A percentile compares a stretch with the other conserved stretches of the same genome.
Conservation (phyloP, 148 eudicot genomes). For the Selenicereus undatus region DNA sequence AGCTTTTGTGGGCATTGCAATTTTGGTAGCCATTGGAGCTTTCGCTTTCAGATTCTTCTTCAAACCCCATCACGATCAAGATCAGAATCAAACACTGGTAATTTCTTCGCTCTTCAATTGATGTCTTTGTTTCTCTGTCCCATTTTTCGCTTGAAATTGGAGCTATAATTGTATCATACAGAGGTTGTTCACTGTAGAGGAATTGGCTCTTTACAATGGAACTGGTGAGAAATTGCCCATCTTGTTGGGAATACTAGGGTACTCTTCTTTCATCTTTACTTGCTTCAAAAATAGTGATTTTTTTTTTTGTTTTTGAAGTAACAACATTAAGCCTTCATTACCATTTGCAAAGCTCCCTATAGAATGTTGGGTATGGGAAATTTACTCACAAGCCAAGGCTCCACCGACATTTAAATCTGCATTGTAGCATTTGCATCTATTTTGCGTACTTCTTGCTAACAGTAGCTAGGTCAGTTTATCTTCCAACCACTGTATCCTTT, state of each 20-base stretch:
- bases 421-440: no score
- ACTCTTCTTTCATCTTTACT: conserved; percentile 12
- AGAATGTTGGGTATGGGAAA: no score
- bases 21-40: conserved; percentile 39
- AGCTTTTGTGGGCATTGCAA: conserved; percentile 43
- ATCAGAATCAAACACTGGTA: conserved; percentile 23
- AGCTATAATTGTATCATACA: conserved; percentile 8
- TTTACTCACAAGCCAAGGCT: no score
- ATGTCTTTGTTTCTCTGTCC: not conserved
- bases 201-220: conserved; percentile 70
- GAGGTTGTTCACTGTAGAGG: conserved; percentile 51
- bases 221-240: conserved; percentile 62
- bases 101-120: not conserved
- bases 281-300: not conserved
- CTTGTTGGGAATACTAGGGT: conserved; percentile 71
- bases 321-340: no score
- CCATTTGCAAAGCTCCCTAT: no score
- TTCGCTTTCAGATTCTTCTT: conserved; percentile 36
- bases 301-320: not conserved
- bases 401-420: no score
- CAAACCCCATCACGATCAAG: conserved; percentile 30
- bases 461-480: no score
- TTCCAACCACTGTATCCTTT: no score
- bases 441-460: no score
- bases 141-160: not conserved